Evolutionary conservation across 441 rosid genomes (phyloP).

Genomic region (Populus hybrid): DNA sequence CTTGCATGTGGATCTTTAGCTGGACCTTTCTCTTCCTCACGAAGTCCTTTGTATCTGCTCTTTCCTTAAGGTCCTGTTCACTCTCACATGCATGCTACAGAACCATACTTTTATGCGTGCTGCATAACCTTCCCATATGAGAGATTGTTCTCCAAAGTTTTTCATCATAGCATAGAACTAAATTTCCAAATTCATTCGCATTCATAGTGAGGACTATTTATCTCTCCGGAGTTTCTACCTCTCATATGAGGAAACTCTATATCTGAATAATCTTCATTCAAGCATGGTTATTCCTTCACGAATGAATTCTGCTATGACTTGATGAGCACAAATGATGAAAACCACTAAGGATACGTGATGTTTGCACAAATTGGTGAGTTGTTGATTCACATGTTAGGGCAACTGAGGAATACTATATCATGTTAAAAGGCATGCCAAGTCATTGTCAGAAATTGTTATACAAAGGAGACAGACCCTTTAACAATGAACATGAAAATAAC

Average conservation of each 20-base stretch:
- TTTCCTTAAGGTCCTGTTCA: background rate
- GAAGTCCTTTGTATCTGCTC: background rate
- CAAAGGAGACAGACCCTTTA: slow-evolving; percentile 17
- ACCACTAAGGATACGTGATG: background rate
- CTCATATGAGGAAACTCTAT: background rate
- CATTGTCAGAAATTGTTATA: slow-evolving; percentile 16
- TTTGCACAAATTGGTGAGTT: background rate
- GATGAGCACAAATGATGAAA: background rate
- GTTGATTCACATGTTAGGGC: slow-evolving; percentile 11
- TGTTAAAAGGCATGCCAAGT: slow-evolving; percentile 4
- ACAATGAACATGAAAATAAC: slow-evolving; percentile 17
- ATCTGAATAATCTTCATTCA: background rate
- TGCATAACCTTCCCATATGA: background rate
- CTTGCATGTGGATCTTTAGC: slow-evolving; percentile 19
- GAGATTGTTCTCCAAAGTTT: background rate
- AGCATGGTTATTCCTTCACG: background rate
- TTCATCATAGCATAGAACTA: background rate
- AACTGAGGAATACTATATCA: background rate
- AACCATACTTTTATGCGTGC: background rate
- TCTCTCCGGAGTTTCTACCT: background rate
- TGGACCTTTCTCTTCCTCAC: background rate
- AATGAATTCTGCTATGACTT: background rate
- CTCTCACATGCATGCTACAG: background rate
- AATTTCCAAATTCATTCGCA: background rate
- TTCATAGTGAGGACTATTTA: background rate